These are phyloP conservation scores for Ophiocordyceps camponoti-leonardi DNA, from an alignment of 2,329 filamentous ascomycete species.

Conservation along the genomic window DNA sequence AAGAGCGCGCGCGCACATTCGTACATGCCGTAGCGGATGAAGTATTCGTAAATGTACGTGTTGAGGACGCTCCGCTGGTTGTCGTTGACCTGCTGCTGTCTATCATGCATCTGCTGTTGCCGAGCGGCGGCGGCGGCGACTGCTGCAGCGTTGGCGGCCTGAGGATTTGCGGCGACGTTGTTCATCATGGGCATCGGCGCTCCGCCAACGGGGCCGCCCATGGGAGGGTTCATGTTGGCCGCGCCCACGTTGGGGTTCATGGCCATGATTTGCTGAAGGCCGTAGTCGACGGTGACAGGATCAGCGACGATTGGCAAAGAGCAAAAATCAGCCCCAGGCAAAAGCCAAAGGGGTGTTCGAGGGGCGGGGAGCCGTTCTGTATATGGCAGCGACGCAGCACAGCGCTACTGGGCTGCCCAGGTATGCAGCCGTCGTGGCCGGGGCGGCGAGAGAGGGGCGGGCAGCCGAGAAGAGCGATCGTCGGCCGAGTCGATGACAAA, in stretches of 20 bases:
- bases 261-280: conserved; percentile 8
- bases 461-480: conserved; percentile 3
- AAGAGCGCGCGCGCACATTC: conserved; percentile 66
- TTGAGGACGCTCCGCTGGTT: conserved; percentile 46
- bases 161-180: conserved; percentile 27
- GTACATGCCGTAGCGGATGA: conserved; percentile 69
- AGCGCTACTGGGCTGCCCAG: conserved; percentile 10
- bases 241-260: conserved; percentile 49
- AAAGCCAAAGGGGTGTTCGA: conserved; percentile 2
- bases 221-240: conserved; percentile 46
- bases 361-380: conserved; percentile 4
- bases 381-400: conserved; percentile 10
- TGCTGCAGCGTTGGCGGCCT: conserved; percentile 11
- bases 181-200: conserved; percentile 50
- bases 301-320: background rate
- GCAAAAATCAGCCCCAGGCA: background rate
- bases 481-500: conserved; percentile 2
- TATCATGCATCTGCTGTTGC: conserved; percentile 26
- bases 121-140: conserved; percentile 13
- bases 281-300: background rate
- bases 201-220: conserved; percentile 49
- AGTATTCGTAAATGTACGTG: conserved; percentile 85
- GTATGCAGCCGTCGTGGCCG: conserved; percentile 13
- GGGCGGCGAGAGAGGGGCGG: conserved; percentile 10
- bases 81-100: conserved; percentile 25